phyloP scores from a whole-genome alignment of 2,329 filamentous ascomycete species.

The Tothia fuscella region DNA sequence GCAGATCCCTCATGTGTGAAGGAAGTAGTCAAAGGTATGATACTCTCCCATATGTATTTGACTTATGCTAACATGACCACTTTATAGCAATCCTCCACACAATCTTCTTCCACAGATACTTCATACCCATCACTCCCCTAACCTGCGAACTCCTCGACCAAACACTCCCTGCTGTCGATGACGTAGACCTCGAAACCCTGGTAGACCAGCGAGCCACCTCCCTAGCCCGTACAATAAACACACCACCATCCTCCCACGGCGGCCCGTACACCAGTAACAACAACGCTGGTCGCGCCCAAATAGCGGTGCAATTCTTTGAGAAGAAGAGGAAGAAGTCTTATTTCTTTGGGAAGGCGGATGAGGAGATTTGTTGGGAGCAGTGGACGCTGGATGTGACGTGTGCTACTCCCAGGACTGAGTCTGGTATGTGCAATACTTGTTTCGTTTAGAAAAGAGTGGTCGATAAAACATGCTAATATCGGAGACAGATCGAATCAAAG shows the following conservation, averaged over 20 bases:
- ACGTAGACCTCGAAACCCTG: conserved; percentile 82
- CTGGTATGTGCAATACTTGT: conserved; percentile 46
- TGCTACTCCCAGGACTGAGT: conserved; percentile 77
- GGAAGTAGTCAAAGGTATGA: conserved; percentile 77
- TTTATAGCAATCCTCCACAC: conserved; percentile 85
- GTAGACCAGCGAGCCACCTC: conserved; percentile 78
- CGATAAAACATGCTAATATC: background rate
- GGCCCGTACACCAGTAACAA: conserved; percentile 18
- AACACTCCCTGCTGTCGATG: conserved; percentile 77
- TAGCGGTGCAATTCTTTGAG: conserved; percentile 89
- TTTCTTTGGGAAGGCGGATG: conserved; percentile 59
- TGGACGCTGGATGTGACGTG: conserved; percentile 94
- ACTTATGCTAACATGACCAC: conserved; percentile 1
- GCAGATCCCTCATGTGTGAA: conserved; percentile 81
- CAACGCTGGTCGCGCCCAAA: conserved; percentile 56
- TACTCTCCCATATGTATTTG: background rate
- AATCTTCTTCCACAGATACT: conserved; percentile 98
- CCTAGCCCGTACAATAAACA: conserved; percentile 64
- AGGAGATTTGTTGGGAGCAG: conserved; percentile 93
- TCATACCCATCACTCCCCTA: conserved; percentile 70
- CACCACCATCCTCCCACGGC: conserved; percentile 30
- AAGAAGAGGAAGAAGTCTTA: conserved; percentile 74
- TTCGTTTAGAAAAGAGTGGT: background rate
- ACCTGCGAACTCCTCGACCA: conserved; percentile 85
- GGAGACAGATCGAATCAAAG: conserved; percentile 64